These are phyloP conservation scores for Neurospora crassa DNA, from an alignment of 2,329 filamentous ascomycete genomes.

Conservation along the genomic window DNA sequence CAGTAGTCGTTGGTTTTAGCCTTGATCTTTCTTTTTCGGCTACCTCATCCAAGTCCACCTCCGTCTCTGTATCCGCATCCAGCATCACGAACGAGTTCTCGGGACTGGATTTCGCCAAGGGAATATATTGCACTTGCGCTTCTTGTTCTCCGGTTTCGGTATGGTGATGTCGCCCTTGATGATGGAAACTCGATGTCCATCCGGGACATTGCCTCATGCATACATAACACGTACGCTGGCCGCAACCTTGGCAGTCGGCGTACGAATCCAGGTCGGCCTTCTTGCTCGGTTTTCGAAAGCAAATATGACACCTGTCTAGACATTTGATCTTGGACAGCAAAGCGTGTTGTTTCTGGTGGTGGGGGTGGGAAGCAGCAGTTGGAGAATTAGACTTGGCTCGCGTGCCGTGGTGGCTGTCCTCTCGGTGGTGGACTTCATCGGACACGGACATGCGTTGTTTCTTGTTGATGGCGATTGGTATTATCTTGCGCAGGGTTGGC, in stretches of 20 bases:
- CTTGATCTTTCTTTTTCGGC: conserved; percentile 1
- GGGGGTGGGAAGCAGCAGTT: background rate
- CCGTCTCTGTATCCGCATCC: conserved; percentile 31
- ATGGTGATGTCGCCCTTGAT: background rate
- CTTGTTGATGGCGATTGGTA: conserved; percentile 14
- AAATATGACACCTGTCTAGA: conserved; percentile 48
- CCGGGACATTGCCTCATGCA: conserved; percentile 56
- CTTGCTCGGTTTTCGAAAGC: conserved; percentile 54
- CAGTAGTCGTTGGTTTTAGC: conserved; percentile 10
- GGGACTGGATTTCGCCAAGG: conserved; percentile 23
- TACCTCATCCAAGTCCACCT: conserved; percentile 1
- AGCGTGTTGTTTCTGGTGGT: background rate
- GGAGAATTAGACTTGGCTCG: conserved; percentile 1
- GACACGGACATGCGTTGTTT: conserved; percentile 9
- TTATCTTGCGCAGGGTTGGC: conserved; percentile 11
- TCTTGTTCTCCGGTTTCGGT: background rate
- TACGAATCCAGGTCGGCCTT: conserved; percentile 58
- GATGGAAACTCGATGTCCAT: conserved; percentile 22
- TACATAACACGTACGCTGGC: conserved; percentile 55
- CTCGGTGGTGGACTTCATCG: conserved; percentile 5
- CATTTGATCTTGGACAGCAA: conserved; percentile 10
- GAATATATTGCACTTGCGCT: background rate
- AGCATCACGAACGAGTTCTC: conserved; percentile 38
- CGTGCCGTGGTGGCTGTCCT: background rate
- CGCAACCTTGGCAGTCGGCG: conserved; percentile 53